phyloP scores from a whole-genome alignment of 1,139 yeast genomes.

The Hyphopichia fennica region DNA sequence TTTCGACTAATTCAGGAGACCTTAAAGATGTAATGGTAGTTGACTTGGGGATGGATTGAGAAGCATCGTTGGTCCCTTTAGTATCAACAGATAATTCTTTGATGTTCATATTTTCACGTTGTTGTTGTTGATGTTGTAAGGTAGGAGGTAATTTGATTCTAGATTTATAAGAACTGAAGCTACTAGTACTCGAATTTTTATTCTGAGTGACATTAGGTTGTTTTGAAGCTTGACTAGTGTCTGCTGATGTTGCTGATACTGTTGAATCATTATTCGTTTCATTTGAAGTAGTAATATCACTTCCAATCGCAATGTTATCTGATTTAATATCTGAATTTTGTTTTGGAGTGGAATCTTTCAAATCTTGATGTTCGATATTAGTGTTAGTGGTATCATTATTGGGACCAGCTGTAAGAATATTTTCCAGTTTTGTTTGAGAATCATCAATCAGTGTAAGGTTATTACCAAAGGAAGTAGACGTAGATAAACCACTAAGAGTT shows the following conservation, averaged over 20 bases:
- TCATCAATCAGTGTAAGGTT: neutral
- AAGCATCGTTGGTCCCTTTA: neutral
- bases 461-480: neutral
- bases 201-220: constrained; percentile 1
- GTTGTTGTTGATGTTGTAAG: constrained; percentile 12
- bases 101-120: constrained; percentile 2
- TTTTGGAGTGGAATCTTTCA: neutral
- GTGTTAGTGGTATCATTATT: constrained; percentile 6
- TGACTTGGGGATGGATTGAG: neutral
- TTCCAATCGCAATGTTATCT: neutral
- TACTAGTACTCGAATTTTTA: constrained; percentile 25
- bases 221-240: neutral
- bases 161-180: constrained; percentile 32
- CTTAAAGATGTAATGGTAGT: neutral
- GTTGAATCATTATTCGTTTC: neutral
- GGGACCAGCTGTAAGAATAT: neutral
- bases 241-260: neutral
- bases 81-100: constrained; percentile 1
- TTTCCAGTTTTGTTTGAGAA: neutral
- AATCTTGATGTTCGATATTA: constrained; percentile 1
- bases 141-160: constrained; percentile 34
- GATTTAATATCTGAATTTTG: neutral
- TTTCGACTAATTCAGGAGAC: neutral
- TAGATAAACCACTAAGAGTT: neutral
- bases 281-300: neutral